phyloP scores from a whole-genome alignment of 352 stramenopile genomes.

The Hyaloperonospora brassicae region DNA sequence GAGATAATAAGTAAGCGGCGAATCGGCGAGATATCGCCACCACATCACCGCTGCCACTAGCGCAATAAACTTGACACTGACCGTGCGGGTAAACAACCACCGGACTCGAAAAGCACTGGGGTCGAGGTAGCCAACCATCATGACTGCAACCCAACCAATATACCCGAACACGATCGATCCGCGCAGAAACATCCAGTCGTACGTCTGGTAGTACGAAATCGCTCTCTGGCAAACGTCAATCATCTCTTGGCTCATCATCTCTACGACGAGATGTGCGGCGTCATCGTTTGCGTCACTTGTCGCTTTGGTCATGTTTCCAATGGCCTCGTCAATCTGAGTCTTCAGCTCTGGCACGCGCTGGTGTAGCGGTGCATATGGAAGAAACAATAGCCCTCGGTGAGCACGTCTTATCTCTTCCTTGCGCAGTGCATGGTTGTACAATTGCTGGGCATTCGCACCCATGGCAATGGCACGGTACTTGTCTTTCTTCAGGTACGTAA shows the following conservation, averaged over 20 bases:
- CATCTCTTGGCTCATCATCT: conserved; percentile 45
- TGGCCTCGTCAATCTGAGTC: conserved; percentile 21
- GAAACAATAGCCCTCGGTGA: conserved; percentile 51
- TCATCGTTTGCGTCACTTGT: conserved; percentile 19
- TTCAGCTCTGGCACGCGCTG: conserved; percentile 20
- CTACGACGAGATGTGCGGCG: conserved; percentile 25
- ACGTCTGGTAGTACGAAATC: conserved; percentile 71
- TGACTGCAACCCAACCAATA: conserved; percentile 53
- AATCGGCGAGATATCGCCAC: conserved; percentile 48
- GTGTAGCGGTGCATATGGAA: conserved; percentile 37
- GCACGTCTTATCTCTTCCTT: conserved; percentile 54
- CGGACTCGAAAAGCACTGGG: conserved; percentile 19
- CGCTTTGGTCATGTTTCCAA: conserved; percentile 13
- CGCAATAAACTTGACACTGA: conserved; percentile 13
- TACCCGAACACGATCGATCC: conserved; percentile 59
- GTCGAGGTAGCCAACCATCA: conserved; percentile 45
- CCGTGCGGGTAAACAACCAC: conserved; percentile 15
- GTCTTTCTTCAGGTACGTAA: conserved; percentile 47
- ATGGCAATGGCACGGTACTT: conserved; percentile 53
- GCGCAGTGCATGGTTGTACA: conserved; percentile 48
- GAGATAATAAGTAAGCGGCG: conserved; percentile 61
- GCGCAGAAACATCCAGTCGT: conserved; percentile 74
- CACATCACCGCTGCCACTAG: conserved; percentile 16
- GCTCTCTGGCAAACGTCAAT: conserved; percentile 55
- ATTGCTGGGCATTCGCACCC: conserved; percentile 60